Conservation (phyloP, 1,284 basidiomycete species). For the Moniliophthora roreri region DNA sequence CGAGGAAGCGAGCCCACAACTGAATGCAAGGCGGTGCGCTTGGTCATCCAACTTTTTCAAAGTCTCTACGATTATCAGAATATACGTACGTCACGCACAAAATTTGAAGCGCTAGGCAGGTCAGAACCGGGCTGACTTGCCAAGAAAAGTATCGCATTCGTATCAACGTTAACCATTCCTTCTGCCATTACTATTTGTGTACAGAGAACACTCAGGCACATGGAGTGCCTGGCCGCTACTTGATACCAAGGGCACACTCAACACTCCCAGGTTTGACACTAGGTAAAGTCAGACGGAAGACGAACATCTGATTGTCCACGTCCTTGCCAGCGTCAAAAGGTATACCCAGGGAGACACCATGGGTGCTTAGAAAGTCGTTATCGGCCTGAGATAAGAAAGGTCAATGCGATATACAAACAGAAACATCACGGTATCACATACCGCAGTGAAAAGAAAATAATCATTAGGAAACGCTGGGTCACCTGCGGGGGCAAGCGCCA, state of each 20-base stretch:
- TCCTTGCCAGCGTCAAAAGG: conserved; percentile 56
- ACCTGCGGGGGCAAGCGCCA: conserved; percentile 56
- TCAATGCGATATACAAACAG: background rate
- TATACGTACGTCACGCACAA: no score
- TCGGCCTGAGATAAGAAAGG: conserved; percentile 40
- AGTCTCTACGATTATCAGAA: no score
- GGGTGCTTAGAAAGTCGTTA: conserved; percentile 64
- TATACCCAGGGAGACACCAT: conserved; percentile 54
- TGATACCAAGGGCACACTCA: conserved; percentile 7
- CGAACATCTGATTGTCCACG: conserved; percentile 65
- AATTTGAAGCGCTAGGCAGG: no score
- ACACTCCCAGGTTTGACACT: conserved; percentile 22
- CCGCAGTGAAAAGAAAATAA: conserved; percentile 65
- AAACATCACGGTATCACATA: conserved; percentile 26
- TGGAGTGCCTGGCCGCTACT: no score
- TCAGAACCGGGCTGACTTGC: no score
- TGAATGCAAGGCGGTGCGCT: no score
- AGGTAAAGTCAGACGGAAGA: conserved; percentile 66
- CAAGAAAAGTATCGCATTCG: no score
- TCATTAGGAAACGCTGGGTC: conserved; percentile 56
- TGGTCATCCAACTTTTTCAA: no score
- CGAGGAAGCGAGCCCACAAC: no score
- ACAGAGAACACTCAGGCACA: no score
- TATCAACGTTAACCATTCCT: no score
- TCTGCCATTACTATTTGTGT: no score